Evolutionary conservation across 176 grass and related monocot species (phyloP).

Genomic region (Pharus latifolius): DNA sequence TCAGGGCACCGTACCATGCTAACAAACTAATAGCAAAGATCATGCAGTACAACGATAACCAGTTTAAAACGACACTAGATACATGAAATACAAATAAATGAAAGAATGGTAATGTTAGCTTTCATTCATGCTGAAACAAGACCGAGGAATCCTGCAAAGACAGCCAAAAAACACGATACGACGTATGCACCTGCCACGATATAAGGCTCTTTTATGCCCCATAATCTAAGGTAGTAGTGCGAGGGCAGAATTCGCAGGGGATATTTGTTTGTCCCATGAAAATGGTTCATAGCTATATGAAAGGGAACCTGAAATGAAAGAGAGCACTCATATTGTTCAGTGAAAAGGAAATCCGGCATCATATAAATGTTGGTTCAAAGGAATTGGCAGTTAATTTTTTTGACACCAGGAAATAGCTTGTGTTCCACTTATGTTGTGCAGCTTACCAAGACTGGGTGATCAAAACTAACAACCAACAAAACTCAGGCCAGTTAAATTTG

Average conservation of each 20-base stretch:
- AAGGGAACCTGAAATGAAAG: slow-evolving; percentile 43
- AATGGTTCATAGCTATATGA: slow-evolving; percentile 19
- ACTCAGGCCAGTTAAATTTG: not conserved
- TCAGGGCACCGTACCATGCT: not conserved
- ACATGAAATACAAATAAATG: not conserved
- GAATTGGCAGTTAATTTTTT: not conserved
- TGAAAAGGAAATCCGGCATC: not conserved
- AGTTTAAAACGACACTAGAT: not conserved
- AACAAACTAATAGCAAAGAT: not conserved
- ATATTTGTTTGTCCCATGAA: slow-evolving; percentile 20
- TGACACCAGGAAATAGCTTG: not conserved
- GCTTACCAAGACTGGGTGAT: not conserved
- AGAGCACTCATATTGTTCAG: not conserved
- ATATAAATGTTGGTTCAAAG: not conserved
- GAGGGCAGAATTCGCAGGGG: slow-evolving; percentile 29
- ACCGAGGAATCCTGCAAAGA: slow-evolving; percentile 72
- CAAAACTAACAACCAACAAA: not conserved
- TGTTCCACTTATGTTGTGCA: not conserved
- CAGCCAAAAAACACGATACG: slow-evolving; percentile 56
- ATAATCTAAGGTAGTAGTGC: slow-evolving; percentile 46
- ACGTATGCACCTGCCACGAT: slow-evolving; percentile 69
- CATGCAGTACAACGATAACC: not conserved
- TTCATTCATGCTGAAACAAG: slow-evolving; percentile 58
- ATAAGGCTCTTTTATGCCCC: slow-evolving; percentile 61
- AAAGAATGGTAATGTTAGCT: slow-evolving; percentile 14